Evolutionary conservation across 805 yeast species (phyloP), one percentile per base, ranked within the genome.

Genomic region (Candida ovalis): DNA sequence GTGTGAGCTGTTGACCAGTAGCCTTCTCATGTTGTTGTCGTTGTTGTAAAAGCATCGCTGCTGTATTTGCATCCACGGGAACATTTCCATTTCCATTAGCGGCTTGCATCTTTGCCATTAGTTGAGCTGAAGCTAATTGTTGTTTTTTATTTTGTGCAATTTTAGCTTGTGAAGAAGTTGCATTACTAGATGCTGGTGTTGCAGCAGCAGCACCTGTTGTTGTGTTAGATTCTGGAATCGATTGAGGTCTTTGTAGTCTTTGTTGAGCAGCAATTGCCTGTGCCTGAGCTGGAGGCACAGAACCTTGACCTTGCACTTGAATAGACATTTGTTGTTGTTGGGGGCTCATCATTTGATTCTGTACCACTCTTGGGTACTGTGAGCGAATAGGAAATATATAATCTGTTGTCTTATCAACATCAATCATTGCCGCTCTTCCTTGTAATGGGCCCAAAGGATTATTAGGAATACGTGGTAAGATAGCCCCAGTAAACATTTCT

Each of bases 401-500:
- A n/a, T 86, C 81, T 36, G 80, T 78, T 1, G 90, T 77, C 37
- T 80, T 78, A 51, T 83, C 94, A 13, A 88, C 79, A 62, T 86
- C 86, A 48, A 87, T 78, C 42, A 84, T 78, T 1, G 88, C 86
- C 42, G 90, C 81, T 46, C 94, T 75, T n/a, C 94, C 91, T 61
- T 83, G 86, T 44, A 86, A 69, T 4, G 90, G 87, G 13, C 95
- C 95, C 36, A 82, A 80, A 6, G 81, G 78, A 45, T 78, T 78
- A 48, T 73, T 74, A 47, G 67, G 67, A 43, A 83, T 78, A 38
- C 87, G 76, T 10, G 82, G 88, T 9, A 86, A 72, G 13, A 87
- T 75, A 1, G 96, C 92, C 50, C 87, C 80, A 1, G 97, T 96
- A 68, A 92, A 87, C 84, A 91, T 88, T 64, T 94, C 99, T 55